Evolutionary conservation across 2,329 filamentous ascomycete species (phyloP).

Genomic region (Tolypocladium tropicale): DNA sequence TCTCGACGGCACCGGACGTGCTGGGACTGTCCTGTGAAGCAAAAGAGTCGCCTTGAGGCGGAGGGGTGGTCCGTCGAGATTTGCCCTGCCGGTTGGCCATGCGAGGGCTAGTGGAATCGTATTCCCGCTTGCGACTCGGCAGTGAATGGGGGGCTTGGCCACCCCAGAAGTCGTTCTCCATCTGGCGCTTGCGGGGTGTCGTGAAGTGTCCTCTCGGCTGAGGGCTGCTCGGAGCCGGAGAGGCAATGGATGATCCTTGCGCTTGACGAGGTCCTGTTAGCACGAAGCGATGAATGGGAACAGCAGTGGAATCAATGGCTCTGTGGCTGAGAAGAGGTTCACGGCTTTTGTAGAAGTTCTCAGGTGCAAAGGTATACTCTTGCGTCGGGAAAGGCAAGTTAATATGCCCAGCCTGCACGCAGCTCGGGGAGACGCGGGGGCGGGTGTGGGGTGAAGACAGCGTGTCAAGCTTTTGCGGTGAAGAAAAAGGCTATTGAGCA

Average conservation of each 20-base stretch:
- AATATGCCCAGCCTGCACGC: background rate
- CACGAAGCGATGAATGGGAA: background rate
- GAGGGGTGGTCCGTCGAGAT: slow-evolving; percentile 21
- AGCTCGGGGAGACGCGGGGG: background rate
- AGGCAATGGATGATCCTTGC: background rate
- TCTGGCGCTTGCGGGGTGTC: slow-evolving; percentile 6
- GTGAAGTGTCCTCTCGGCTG: slow-evolving; percentile 9
- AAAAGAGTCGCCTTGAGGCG: background rate
- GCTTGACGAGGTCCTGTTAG: background rate
- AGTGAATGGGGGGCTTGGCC: slow-evolving; percentile 10
- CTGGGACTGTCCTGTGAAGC: background rate
- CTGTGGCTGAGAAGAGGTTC: too few relatives aligned
- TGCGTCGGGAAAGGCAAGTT: background rate
- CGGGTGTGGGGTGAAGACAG: background rate
- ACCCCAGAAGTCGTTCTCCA: slow-evolving; percentile 1
- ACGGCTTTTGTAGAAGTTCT: too few relatives aligned
- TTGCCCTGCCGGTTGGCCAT: slow-evolving; percentile 14
- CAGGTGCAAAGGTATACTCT: background rate
- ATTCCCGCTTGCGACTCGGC: slow-evolving; percentile 19
- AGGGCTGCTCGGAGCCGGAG: background rate
- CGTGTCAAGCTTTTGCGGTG: background rate
- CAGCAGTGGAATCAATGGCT: background rate
- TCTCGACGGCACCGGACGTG: slow-evolving; percentile 9
- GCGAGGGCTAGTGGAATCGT: slow-evolving; percentile 9
- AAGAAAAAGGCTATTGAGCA: too few relatives aligned